Conservation (phyloP, 257 asterid genomes). For the Solanum phureja region DNA sequence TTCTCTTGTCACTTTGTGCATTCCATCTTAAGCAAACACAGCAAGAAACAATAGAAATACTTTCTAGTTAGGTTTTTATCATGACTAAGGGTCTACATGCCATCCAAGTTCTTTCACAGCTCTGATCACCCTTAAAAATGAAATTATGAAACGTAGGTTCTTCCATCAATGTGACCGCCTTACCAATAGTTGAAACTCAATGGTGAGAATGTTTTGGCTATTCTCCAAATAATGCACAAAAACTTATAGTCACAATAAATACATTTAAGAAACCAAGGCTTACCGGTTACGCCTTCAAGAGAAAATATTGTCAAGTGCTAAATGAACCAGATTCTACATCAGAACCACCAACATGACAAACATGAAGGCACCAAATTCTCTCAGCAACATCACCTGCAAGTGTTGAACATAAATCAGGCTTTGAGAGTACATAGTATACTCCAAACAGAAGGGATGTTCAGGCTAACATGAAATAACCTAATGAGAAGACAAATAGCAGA, state of each 20-base stretch:
- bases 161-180: not conserved
- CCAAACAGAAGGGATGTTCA: not conserved
- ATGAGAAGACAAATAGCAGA: not conserved
- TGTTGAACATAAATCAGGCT: conserved; percentile 1
- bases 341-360: conserved; percentile 32
- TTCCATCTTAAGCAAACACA: not conserved
- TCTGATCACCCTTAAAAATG: not conserved
- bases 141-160: not conserved
- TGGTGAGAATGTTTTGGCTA: not conserved
- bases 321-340: not conserved
- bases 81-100: not conserved
- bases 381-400: conserved; percentile 70
- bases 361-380: conserved; percentile 82
- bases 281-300: not conserved
- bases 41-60: not conserved
- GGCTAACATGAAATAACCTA: not conserved
- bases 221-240: not conserved
- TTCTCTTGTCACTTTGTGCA: not conserved
- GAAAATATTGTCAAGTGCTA: not conserved
- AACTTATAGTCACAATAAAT: not conserved
- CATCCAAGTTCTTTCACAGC: not conserved
- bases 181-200: not conserved
- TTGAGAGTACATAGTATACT: not conserved
- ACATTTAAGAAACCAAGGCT: not conserved
- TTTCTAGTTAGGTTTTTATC: not conserved